Percentiles rank a stretch among this genome's conserved stretches.
These are phyloP conservation scores for Microbotryum intermedium DNA, from an alignment of 1,284 basidiomycete species.

Conservation along the genomic window DNA sequence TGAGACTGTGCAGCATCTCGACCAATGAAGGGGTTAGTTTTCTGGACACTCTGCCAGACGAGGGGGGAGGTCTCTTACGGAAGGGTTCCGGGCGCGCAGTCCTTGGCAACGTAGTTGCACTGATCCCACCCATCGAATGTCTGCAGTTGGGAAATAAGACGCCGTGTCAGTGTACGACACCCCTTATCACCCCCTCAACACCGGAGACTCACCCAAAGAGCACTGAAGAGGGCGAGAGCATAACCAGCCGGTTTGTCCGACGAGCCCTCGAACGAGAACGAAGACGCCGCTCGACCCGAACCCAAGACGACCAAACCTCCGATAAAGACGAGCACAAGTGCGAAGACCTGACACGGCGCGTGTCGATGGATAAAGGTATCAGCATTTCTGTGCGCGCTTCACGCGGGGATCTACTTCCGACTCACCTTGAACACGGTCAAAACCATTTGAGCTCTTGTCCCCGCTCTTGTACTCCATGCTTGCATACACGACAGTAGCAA, in stretches of 20 bases:
- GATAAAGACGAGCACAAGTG: conserved; percentile 42
- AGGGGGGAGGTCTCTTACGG: conserved; percentile 15
- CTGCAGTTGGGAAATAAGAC: conserved; percentile 31
- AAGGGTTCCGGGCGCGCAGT: conserved; percentile 27
- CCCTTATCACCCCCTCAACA: conserved; percentile 46
- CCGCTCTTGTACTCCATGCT: conserved; percentile 66
- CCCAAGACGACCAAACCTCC: conserved; percentile 41
- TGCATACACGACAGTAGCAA: conserved; percentile 65
- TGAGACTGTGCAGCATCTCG: conserved; percentile 17
- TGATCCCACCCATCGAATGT: conserved; percentile 48
- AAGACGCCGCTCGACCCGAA: conserved; percentile 36
- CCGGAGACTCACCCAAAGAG: conserved; percentile 90
- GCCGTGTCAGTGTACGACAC: conserved; percentile 35
- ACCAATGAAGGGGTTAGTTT: conserved; percentile 22
- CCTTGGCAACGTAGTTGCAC: conserved; percentile 43
- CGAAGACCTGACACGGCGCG: conserved; percentile 32
- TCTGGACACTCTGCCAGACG: neutral
- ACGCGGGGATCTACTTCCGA: neutral
- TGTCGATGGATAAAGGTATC: conserved; percentile 40
- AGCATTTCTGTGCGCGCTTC: conserved; percentile 49
- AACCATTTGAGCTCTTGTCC: conserved; percentile 70
- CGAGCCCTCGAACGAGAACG: conserved; percentile 55
- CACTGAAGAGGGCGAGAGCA: conserved; percentile 88
- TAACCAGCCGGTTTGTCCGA: conserved; percentile 72
- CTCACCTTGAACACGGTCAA: conserved; percentile 78